Conservation (phyloP, 164 flowering plant genomes). For the Cinnamomum chago region DNA sequence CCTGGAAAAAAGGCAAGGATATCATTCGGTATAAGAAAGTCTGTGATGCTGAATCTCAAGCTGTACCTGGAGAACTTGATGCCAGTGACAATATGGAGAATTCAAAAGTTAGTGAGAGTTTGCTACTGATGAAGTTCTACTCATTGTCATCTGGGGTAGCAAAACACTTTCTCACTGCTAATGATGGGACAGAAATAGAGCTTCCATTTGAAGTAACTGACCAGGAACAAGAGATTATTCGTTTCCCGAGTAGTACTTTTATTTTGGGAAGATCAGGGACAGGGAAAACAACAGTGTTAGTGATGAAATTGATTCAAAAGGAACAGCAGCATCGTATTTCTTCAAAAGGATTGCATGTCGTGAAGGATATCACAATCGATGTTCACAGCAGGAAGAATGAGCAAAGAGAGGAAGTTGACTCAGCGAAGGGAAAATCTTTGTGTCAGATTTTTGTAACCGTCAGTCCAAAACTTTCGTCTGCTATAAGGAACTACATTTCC, state of each 20-base stretch:
- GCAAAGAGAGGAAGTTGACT: conserved; percentile 5
- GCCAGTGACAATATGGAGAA: conserved; percentile 50
- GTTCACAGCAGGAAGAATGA: conserved; percentile 1
- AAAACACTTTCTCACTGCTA: conserved; percentile 54
- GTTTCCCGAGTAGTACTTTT: conserved; percentile 45
- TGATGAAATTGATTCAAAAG: conserved; percentile 58
- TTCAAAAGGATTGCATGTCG: conserved; percentile 23
- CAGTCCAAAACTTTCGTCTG: conserved; percentile 66
- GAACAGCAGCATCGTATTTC: conserved; percentile 42
- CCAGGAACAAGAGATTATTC: conserved; percentile 54
- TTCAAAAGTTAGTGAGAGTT: conserved; percentile 65
- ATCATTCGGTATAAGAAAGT: conserved; percentile 32
- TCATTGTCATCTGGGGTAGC: conserved; percentile 53
- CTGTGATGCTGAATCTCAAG: conserved; percentile 11
- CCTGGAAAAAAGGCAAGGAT: conserved; percentile 34
- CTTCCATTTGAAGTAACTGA: conserved; percentile 85
- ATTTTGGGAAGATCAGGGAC: conserved; percentile 86
- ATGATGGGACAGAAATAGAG: conserved; percentile 54
- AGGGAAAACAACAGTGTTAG: conserved; percentile 78
- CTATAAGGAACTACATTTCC: conserved; percentile 54
- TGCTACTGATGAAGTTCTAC: conserved; percentile 79
- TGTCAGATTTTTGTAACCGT: conserved; percentile 84
- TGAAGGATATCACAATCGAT: not conserved
- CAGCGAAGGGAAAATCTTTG: conserved; percentile 17
- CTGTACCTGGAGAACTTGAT: conserved; percentile 8